Evolutionary conservation across 768 basidiomycete species (phyloP).

Genomic region (Tylopilus vinaceipallidus): DNA sequence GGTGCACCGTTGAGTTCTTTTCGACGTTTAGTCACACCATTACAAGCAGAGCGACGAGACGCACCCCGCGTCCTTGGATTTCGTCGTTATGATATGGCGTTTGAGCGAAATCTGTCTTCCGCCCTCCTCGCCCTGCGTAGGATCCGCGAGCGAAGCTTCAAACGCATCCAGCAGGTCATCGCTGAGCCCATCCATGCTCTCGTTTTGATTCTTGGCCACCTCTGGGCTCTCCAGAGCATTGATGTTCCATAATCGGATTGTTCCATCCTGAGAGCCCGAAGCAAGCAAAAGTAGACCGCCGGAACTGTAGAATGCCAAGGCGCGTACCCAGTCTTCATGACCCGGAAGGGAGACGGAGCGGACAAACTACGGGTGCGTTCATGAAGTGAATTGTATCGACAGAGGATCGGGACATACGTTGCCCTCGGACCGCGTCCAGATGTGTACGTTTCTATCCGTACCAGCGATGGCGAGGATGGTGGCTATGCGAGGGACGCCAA

Average conservation of each 20-base stretch:
- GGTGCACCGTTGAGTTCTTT: conserved; percentile 55
- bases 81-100: conserved; percentile 73
- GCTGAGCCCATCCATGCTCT: conserved; percentile 34
- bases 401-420: conserved; percentile 37
- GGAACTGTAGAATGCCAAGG: conserved; percentile 59
- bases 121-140: conserved; percentile 73
- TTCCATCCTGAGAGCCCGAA: conserved; percentile 93
- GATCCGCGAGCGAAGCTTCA: conserved; percentile 73
- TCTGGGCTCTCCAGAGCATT: conserved; percentile 38
- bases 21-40: not conserved
- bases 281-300: conserved; percentile 67
- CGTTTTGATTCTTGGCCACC: conserved; percentile 9
- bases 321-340: conserved; percentile 95
- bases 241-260: conserved; percentile 91
- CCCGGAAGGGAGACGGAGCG: conserved; percentile 63
- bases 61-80: conserved; percentile 33
- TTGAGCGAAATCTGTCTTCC: conserved; percentile 88
- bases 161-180: conserved; percentile 87
- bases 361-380: conserved; percentile 60
- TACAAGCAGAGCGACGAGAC: conserved; percentile 13
- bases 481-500: conserved; percentile 34
- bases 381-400: conserved; percentile 3
- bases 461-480: conserved; percentile 75
- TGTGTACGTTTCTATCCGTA: conserved; percentile 77
- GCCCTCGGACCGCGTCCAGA: conserved; percentile 69